Percentiles rank a stretch among this genome's conserved stretches.
phyloP scores from a whole-genome alignment of 495 filamentous ascomycete species.

The Aspergillus egyptiacus region DNA sequence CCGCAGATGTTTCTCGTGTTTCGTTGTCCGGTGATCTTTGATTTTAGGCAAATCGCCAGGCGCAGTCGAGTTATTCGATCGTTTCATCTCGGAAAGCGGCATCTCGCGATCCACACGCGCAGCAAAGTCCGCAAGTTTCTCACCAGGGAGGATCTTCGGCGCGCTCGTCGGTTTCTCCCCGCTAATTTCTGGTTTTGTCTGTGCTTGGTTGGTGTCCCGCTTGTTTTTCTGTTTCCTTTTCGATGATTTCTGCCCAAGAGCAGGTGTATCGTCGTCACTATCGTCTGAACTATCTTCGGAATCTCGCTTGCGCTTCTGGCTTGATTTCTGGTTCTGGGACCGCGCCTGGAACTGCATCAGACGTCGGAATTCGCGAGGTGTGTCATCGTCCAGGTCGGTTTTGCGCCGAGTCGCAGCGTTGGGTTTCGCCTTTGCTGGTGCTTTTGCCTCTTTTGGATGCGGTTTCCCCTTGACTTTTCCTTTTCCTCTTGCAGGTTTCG shows the following conservation, averaged over 20 bases:
- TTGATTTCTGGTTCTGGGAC: background rate
- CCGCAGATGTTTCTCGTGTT: slow-evolving; percentile 77
- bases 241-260: background rate
- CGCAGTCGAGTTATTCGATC: slow-evolving; percentile 20
- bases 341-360: slow-evolving; percentile 61
- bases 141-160: slow-evolving; percentile 73
- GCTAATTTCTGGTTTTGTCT: background rate
- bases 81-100: slow-evolving; percentile 60
- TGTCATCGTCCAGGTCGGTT: slow-evolving; percentile 59
- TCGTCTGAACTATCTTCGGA: background rate
- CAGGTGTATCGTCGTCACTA: background rate
- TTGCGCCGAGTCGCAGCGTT: slow-evolving; percentile 35
- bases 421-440: slow-evolving; percentile 11
- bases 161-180: slow-evolving; percentile 2
- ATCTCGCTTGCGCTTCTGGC: slow-evolving; percentile 45
- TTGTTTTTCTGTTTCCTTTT: slow-evolving; percentile 15
- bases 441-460: background rate
- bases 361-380: slow-evolving; percentile 76
- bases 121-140: slow-evolving; percentile 73
- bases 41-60: slow-evolving; percentile 33
- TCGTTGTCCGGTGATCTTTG: slow-evolving; percentile 58
- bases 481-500: slow-evolving; percentile 15
- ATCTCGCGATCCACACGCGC: slow-evolving; percentile 82
- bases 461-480: slow-evolving; percentile 16
- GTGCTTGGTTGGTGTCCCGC: slow-evolving; percentile 5